phyloP scores from a whole-genome alignment of 345 rosid species.

The Gossypium anomalum region DNA sequence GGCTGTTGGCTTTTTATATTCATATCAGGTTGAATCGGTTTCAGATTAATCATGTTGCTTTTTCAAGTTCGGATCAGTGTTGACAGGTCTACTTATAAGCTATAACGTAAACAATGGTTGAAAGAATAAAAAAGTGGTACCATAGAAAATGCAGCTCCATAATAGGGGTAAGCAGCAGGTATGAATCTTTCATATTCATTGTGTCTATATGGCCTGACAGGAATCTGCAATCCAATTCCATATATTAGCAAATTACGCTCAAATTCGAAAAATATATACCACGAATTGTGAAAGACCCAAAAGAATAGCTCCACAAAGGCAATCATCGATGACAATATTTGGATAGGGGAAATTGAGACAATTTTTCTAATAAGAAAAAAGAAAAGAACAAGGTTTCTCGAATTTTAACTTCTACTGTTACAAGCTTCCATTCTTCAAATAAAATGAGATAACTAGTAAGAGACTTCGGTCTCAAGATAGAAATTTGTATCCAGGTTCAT shows the following conservation, averaged over 20 bases:
- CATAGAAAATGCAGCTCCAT: slow-evolving; percentile 64
- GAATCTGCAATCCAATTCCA: slow-evolving; percentile 46
- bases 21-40: background rate
- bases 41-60: background rate
- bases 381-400: background rate
- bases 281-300: background rate
- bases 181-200: slow-evolving; percentile 74
- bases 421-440: background rate
- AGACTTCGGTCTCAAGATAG: background rate
- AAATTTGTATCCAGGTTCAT: background rate
- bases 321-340: background rate
- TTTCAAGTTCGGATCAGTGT: background rate
- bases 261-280: background rate
- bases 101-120: background rate
- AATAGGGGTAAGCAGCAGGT: slow-evolving; percentile 72
- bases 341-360: background rate
- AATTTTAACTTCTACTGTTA: slow-evolving; percentile 1
- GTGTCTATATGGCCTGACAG: slow-evolving; percentile 74
- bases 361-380: background rate
- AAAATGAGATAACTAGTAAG: background rate
- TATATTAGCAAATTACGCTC: background rate
- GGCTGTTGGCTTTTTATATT: background rate
- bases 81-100: background rate
- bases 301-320: background rate
- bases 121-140: slow-evolving; percentile 24